These are phyloP conservation scores for Cenococcum geophilum DNA, from an alignment of 495 filamentous ascomycete species.

Conservation along the genomic window DNA sequence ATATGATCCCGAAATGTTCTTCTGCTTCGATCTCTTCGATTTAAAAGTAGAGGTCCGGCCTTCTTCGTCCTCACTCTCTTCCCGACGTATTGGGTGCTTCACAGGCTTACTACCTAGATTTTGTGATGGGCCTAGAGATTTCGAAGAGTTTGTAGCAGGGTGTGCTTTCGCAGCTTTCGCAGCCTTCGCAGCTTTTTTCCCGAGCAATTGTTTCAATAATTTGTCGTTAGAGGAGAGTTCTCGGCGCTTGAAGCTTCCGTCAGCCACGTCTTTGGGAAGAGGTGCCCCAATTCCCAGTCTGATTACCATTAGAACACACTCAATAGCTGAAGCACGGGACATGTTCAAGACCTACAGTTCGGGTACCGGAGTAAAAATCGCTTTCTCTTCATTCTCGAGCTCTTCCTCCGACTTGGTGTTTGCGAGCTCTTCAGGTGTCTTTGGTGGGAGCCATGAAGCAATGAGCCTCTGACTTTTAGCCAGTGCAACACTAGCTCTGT, in stretches of 20 bases:
- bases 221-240: slow-evolving; percentile 40
- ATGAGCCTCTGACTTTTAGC: slow-evolving; percentile 43
- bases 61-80: slow-evolving; percentile 32
- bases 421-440: slow-evolving; percentile 42
- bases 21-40: slow-evolving; percentile 27
- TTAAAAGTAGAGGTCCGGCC: slow-evolving; percentile 34
- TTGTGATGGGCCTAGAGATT: slow-evolving; percentile 20
- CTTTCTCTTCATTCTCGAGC: slow-evolving; percentile 36
- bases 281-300: slow-evolving; percentile 44
- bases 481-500: slow-evolving; percentile 42
- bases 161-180: too few species aligned
- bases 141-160: slow-evolving; percentile 22
- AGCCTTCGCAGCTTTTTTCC: slow-evolving; percentile 37
- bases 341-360: slow-evolving; percentile 33
- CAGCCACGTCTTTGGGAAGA: slow-evolving; percentile 40
- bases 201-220: slow-evolving; percentile 43
- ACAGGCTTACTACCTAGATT: slow-evolving; percentile 14
- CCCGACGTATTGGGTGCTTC: background rate
- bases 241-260: slow-evolving; percentile 37
- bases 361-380: slow-evolving; percentile 40
- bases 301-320: slow-evolving; percentile 2
- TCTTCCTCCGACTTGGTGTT: slow-evolving; percentile 32
- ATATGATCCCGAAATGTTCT: background rate
- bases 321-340: background rate
- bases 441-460: slow-evolving; percentile 47